Evolutionary conservation across 345 rosid species (phyloP).

Genomic region (Nasturtium officinale): DNA sequence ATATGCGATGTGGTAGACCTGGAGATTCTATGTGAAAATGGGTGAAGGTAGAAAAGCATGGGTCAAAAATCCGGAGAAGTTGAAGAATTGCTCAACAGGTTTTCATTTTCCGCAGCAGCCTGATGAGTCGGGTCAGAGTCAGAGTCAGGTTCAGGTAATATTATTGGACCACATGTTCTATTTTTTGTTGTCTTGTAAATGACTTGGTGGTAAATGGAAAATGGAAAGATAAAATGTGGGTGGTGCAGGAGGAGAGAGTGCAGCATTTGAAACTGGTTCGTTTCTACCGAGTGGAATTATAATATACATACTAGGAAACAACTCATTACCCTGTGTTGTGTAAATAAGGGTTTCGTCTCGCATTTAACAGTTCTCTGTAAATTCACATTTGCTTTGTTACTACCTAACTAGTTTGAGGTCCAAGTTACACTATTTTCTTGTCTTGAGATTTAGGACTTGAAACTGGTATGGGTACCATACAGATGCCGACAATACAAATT

Average conservation of each 20-base stretch:
- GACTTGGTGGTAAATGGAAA: slow-evolving; percentile 9
- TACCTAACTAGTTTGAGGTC: slow-evolving; percentile 9
- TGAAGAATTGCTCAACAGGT: slow-evolving; percentile 80
- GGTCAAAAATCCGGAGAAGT: slow-evolving; percentile 77
- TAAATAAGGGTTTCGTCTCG: slow-evolving; percentile 32
- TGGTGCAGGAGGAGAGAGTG: slow-evolving; percentile 61
- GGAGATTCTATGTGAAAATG: slow-evolving; percentile 69
- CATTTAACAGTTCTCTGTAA: slow-evolving; percentile 33
- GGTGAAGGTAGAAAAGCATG: slow-evolving; percentile 82
- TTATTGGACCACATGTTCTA: not conserved
- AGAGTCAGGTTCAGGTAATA: slow-evolving; percentile 54
- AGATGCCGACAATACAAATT: slow-evolving; percentile 6
- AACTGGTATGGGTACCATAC: not conserved
- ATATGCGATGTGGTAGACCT: slow-evolving; percentile 56
- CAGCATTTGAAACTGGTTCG: slow-evolving; percentile 55
- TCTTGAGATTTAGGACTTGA: not conserved
- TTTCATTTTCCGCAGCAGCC: slow-evolving; percentile 63
- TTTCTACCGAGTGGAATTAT: slow-evolving; percentile 62
- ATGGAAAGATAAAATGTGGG: slow-evolving; percentile 6
- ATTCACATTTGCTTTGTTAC: slow-evolving; percentile 17
- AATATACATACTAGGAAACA: slow-evolving; percentile 14
- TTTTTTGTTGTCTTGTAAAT: not conserved
- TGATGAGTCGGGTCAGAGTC: slow-evolving; percentile 35
- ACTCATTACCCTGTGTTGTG: slow-evolving; percentile 15
- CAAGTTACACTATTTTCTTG: not conserved